These are phyloP conservation scores for Litsea cubeba DNA, from an alignment of 164 flowering plant species.

Conservation along the genomic window DNA sequence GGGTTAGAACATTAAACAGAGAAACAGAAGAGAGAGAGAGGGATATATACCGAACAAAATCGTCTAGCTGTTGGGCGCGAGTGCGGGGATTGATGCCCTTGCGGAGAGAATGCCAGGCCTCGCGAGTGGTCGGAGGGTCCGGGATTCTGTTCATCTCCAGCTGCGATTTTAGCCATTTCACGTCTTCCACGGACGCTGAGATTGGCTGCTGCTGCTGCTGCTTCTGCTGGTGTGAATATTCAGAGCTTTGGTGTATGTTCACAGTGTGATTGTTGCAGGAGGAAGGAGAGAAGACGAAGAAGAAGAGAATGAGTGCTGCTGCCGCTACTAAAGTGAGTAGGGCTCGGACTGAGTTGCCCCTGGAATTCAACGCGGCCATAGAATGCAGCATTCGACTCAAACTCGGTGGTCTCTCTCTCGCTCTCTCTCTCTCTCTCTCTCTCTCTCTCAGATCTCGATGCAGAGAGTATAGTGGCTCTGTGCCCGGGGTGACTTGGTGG, in stretches of 20 bases:
- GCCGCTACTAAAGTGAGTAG: not conserved
- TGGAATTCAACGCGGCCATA: not conserved
- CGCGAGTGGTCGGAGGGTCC: conserved; percentile 41
- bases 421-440: not conserved
- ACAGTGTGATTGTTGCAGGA: conserved; percentile 11
- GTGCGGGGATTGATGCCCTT: conserved; percentile 96
- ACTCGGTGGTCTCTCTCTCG: not conserved
- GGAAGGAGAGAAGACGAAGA: conserved; percentile 34
- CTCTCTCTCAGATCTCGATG: not conserved
- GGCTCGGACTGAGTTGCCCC: not conserved
- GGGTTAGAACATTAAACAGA: not conserved
- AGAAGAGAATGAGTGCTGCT: conserved; percentile 45
- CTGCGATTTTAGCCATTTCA: conserved; percentile 68
- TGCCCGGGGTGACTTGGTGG: not conserved
- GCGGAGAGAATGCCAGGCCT: conserved; percentile 46
- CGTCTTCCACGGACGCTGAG: conserved; percentile 51
- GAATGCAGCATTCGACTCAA: not conserved
- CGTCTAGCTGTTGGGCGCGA: conserved; percentile 74
- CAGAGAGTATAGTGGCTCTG: not conserved
- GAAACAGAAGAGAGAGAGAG: not conserved
- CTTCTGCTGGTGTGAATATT: not conserved
- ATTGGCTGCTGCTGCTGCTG: conserved; percentile 24
- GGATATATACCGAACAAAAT: conserved; percentile 46
- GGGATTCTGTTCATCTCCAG: conserved; percentile 55
- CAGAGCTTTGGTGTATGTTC: not conserved